Conservation (phyloP, 1,139 yeast species). For the Hyphopichia khmerensis region DNA sequence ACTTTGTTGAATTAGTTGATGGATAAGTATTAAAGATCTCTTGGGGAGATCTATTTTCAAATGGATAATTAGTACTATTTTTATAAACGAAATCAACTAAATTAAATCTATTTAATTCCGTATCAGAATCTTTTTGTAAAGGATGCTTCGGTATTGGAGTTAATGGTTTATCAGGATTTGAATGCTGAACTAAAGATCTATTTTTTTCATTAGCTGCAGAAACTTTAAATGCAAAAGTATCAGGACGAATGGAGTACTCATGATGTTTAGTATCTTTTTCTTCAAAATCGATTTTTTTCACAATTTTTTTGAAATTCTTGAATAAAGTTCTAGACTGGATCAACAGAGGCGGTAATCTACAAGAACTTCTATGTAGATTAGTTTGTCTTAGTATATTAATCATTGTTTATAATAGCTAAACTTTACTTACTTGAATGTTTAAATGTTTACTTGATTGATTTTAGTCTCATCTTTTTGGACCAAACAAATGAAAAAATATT, state of each 20-base stretch:
- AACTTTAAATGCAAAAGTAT: slow-evolving; percentile 47
- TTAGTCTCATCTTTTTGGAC: neutral
- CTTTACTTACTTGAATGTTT: too few species aligned
- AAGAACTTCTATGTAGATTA: too few species aligned
- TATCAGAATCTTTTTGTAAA: slow-evolving; percentile 21
- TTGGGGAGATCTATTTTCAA: slow-evolving; percentile 37
- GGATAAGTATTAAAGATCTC: slow-evolving; percentile 42
- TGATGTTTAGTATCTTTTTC: slow-evolving; percentile 33
- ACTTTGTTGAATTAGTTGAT: slow-evolving; percentile 40
- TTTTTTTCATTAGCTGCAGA: slow-evolving; percentile 24
- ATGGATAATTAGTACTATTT: slow-evolving; percentile 47
- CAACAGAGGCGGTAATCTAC: neutral
- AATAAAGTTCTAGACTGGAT: slow-evolving; percentile 14
- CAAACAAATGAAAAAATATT: neutral
- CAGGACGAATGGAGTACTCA: slow-evolving; percentile 50
- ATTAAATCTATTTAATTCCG: slow-evolving; percentile 20
- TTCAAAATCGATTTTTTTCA: slow-evolving; percentile 17
- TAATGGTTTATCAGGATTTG: neutral
- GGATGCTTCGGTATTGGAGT: slow-evolving; percentile 20
- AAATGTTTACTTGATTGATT: too few species aligned
- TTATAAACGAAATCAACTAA: slow-evolving; percentile 38
- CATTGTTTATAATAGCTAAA: neutral
- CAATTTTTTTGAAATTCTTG: slow-evolving; percentile 19
- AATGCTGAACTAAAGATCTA: slow-evolving; percentile 11
- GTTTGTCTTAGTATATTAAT: neutral